Evolutionary conservation across 176 grass and related monocot species (phyloP).

Genomic region (Aegilops speltoides): DNA sequence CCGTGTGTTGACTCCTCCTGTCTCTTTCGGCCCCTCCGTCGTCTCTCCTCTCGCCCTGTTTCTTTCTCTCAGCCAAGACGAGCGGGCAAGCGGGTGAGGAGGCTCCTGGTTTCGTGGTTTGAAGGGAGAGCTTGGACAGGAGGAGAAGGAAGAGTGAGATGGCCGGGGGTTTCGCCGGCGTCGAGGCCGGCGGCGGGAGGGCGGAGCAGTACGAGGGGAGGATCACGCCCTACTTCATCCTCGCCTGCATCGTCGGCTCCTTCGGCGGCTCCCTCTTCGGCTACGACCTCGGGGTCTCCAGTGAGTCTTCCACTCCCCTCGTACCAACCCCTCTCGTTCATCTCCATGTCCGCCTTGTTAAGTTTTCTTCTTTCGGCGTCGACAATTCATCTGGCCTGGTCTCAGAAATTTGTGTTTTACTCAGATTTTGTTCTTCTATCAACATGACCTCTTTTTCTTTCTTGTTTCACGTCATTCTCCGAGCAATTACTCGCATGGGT

Average conservation of each 20-base stretch:
- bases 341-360: not conserved
- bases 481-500: not conserved
- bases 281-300: conserved; percentile 94
- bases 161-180: conserved; percentile 65
- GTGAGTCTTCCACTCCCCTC: conserved; percentile 29
- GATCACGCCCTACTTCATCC: conserved; percentile 84
- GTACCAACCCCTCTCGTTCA: not conserved
- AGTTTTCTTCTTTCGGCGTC: no score
- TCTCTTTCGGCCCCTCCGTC: not conserved
- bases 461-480: not conserved
- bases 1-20: not conserved
- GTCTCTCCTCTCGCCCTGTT: not conserved
- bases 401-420: not conserved
- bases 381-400: not conserved
- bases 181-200: conserved; percentile 40
- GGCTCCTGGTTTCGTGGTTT: conserved; percentile 3
- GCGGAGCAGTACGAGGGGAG: conserved; percentile 78
- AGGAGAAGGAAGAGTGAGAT: conserved; percentile 22
- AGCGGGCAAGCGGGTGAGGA: not conserved
- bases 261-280: conserved; percentile 98
- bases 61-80: not conserved
- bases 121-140: not conserved
- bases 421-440: not conserved
- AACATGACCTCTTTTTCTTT: not conserved
- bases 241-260: conserved; percentile 90